Percentiles rank a stretch among this genome's conserved stretches.
Evolutionary conservation across 768 basidiomycete genomes (phyloP).

Genomic region (Phylloporus arenicola): DNA sequence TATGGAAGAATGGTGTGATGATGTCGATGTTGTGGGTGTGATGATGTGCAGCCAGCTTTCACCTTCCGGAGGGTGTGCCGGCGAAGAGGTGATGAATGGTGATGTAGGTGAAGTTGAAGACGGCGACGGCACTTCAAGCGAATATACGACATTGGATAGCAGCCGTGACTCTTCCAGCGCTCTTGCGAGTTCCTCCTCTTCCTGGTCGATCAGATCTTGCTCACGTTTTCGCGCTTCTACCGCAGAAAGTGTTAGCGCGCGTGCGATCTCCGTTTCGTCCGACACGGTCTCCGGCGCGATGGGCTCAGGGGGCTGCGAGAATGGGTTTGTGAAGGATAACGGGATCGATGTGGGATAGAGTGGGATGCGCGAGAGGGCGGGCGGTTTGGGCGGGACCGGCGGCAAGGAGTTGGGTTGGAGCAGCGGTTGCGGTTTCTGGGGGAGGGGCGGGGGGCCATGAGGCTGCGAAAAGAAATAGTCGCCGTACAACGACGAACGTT

Average conservation of each 20-base stretch:
- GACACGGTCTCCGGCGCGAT: constrained; percentile 11
- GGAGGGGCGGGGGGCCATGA: constrained; percentile 24
- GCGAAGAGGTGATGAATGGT: constrained; percentile 7
- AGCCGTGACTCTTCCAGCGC: constrained; percentile 55
- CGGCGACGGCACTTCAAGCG: constrained; percentile 3
- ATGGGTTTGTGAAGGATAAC: constrained; percentile 11
- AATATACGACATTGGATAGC: constrained; percentile 8
- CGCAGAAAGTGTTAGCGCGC: constrained; percentile 42
- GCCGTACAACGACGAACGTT: constrained; percentile 22
- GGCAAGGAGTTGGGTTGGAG: constrained; percentile 31
- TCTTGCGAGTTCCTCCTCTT: constrained; percentile 62
- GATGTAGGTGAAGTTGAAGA: constrained; percentile 6
- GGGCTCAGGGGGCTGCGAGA: constrained; percentile 4
- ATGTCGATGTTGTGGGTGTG: constrained; percentile 23
- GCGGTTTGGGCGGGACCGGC: constrained; percentile 39
- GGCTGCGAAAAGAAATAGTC: constrained; percentile 22
- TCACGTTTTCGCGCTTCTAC: constrained; percentile 35
- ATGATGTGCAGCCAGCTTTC: constrained; percentile 30
- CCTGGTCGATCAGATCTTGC: constrained; percentile 29
- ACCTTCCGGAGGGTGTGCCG: constrained; percentile 19
- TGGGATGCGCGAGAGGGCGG: constrained; percentile 21
- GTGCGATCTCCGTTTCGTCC: constrained; percentile 43
- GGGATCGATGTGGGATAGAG: constrained; percentile 32
- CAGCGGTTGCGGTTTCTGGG: constrained; percentile 26
- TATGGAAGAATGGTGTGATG: constrained; percentile 11